A percentile compares a stretch with the other conserved stretches of the same genome.
Conservation (phyloP, 345 rosid genomes). For the Eutrema heterophyllum region DNA sequence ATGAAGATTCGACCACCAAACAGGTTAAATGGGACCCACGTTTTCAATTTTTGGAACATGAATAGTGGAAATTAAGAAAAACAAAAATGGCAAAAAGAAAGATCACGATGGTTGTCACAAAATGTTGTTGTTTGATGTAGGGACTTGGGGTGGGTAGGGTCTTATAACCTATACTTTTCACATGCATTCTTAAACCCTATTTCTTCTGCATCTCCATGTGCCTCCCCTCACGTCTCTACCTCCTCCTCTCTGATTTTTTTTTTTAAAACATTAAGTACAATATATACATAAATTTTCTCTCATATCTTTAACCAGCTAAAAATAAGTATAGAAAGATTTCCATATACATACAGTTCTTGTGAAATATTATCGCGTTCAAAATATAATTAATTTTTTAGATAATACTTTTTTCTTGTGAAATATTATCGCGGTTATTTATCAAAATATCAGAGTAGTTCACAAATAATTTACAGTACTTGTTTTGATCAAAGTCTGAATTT, state of each 20-base stretch:
- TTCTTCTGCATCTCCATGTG: conserved; percentile 38
- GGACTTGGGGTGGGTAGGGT: conserved; percentile 30
- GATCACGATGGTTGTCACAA: conserved; percentile 38
- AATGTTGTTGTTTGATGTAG: conserved; percentile 25
- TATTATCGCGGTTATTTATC: neutral
- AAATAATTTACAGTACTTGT: neutral
- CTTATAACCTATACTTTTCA: conserved; percentile 30
- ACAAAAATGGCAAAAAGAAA: conserved; percentile 4
- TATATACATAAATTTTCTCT: neutral
- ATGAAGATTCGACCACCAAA: neutral
- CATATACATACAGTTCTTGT: neutral
- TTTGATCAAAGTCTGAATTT: neutral
- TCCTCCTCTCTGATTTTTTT: neutral
- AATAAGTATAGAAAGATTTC: neutral
- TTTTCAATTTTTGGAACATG: conserved; percentile 26
- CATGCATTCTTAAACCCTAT: conserved; percentile 38
- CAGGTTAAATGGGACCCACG: conserved; percentile 16
- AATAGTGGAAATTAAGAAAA: conserved; percentile 23
- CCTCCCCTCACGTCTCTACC: conserved; percentile 30
- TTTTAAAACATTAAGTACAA: neutral
- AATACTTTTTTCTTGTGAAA: neutral
- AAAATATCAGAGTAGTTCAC: neutral
- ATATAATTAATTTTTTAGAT: too few species aligned
- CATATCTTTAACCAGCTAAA: neutral
- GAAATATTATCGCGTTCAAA: neutral